These are phyloP conservation scores for Pestalotiopsis fici DNA, from an alignment of 2,329 filamentous ascomycete species.

Conservation along the genomic window DNA sequence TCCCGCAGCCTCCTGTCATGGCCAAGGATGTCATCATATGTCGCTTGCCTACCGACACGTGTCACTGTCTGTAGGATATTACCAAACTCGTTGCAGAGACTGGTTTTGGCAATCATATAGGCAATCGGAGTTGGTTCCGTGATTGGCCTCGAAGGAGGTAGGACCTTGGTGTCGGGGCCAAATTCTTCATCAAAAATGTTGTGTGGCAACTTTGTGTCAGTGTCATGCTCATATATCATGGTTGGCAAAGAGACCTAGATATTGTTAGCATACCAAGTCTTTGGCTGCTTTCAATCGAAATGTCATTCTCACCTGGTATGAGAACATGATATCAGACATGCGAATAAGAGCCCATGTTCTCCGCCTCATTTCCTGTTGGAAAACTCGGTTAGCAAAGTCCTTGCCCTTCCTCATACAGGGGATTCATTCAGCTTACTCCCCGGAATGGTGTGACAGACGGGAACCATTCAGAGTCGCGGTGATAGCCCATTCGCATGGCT, in stretches of 20 bases:
- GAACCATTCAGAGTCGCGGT: slow-evolving; percentile 77
- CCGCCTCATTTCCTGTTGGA: slow-evolving; percentile 65
- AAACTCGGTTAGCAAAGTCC: slow-evolving; percentile 10
- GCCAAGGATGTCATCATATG: slow-evolving; percentile 66
- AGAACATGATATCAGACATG: slow-evolving; percentile 75
- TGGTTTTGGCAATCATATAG: slow-evolving; percentile 77
- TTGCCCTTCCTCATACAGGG: slow-evolving; percentile 4
- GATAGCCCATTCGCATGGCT: slow-evolving; percentile 73
- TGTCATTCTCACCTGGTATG: too few relatives aligned
- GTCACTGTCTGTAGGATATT: slow-evolving; percentile 69
- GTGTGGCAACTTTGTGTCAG: slow-evolving; percentile 72
- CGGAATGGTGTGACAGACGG: slow-evolving; percentile 71
- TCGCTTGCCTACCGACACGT: slow-evolving; percentile 53
- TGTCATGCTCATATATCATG: slow-evolving; percentile 75
- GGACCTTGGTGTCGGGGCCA: slow-evolving; percentile 63
- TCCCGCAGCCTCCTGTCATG: slow-evolving; percentile 63
- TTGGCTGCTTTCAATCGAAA: too few relatives aligned
- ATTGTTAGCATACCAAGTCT: too few relatives aligned
- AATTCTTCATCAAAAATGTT: slow-evolving; percentile 85
- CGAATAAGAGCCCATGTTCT: slow-evolving; percentile 71
- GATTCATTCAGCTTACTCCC: slow-evolving; percentile 48
- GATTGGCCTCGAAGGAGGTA: slow-evolving; percentile 68
- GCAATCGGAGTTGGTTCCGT: slow-evolving; percentile 75
- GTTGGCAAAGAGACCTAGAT: slow-evolving; percentile 61
- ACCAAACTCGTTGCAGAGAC: slow-evolving; percentile 68